Evolutionary conservation across 129 eudicot genomes (phyloP).

Genomic region (Ambrosia artemisiifolia): DNA sequence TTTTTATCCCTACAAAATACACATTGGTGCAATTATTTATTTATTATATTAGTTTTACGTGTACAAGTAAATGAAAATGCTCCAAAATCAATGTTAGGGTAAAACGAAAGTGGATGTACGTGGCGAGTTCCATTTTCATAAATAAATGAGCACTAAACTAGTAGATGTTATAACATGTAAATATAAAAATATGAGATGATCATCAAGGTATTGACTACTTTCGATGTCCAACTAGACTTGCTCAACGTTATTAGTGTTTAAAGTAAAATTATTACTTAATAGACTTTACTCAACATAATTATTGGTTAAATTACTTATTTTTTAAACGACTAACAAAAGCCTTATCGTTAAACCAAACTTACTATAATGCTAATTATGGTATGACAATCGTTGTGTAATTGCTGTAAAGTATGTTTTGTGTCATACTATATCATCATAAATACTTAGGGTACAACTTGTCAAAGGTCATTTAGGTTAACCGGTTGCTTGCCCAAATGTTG

Average conservation of each 20-base stretch:
- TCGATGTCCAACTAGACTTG: neutral
- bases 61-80: neutral
- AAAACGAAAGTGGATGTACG: neutral
- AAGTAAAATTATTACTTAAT: no score
- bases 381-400: no score
- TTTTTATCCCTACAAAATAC: conserved; percentile 3
- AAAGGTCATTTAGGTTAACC: no score
- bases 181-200: no score
- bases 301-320: no score
- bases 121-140: neutral
- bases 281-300: no score
- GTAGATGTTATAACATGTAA: neutral
- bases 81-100: neutral
- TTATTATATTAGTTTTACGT: neutral
- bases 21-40: neutral
- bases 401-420: neutral
- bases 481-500: no score
- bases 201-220: neutral
- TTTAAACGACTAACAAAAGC: no score
- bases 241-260: neutral
- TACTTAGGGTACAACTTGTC: no score
- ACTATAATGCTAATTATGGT: no score
- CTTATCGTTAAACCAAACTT: no score
- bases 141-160: neutral
- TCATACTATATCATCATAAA: no score